Evolutionary conservation across 164 flowering plant genomes (phyloP).

Genomic region (Tetrastigma voinierianum): DNA sequence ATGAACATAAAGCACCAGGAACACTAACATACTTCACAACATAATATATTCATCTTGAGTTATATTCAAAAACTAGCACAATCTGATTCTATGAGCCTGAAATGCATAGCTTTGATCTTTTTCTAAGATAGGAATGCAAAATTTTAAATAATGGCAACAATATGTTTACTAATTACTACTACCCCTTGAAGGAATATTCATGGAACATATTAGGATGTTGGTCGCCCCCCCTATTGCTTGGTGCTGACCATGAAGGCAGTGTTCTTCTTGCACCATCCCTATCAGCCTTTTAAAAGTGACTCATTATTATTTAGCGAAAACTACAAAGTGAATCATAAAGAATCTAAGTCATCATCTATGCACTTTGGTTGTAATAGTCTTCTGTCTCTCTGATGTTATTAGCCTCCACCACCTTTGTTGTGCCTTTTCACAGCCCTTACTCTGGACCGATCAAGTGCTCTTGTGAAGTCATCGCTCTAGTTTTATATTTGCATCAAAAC

Average conservation of each 20-base stretch:
- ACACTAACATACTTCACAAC: no score
- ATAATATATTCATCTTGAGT: no score
- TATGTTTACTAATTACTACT: no score
- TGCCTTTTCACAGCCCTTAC: conserved; percentile 42
- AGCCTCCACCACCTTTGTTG: conserved; percentile 5
- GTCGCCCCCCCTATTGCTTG: conserved; percentile 11
- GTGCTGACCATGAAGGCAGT: conserved; percentile 51
- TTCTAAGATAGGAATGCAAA: no score
- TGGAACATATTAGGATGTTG: no score
- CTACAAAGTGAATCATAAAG: conserved; percentile 29
- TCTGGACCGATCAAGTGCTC: conserved; percentile 48
- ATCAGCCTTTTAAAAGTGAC: conserved; percentile 13
- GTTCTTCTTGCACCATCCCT: conserved; percentile 41
- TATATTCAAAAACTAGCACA: no score
- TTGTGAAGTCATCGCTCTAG: conserved; percentile 54
- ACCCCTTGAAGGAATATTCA: no score
- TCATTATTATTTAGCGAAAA: conserved; percentile 19
- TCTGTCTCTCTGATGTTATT: conserved; percentile 7
- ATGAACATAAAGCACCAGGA: no score
- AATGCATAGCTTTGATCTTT: no score
- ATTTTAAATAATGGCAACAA: no score
- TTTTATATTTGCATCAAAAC: conserved; percentile 6
- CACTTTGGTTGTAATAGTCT: conserved; percentile 21
- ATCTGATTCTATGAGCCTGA: no score
- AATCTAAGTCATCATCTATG: conserved; percentile 46